These are phyloP conservation scores for Diplogelasinospora grovesii DNA, from an alignment of 495 filamentous ascomycete species.

Conservation along the genomic window DNA sequence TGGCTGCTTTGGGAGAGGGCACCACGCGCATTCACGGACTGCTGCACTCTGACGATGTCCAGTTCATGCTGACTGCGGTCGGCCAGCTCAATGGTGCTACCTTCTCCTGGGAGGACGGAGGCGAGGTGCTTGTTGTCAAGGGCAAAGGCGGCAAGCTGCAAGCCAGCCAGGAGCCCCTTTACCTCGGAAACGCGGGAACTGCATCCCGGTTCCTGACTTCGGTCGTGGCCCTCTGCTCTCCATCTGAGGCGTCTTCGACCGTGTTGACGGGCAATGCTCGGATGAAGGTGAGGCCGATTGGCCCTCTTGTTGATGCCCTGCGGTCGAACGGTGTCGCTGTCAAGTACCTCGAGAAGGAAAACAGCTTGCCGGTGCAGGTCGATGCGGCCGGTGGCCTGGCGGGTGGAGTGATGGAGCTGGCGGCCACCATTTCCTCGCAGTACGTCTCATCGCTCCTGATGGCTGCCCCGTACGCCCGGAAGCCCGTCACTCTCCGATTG, in stretches of 20 bases:
- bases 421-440: slow-evolving; percentile 92
- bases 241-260: slow-evolving; percentile 55
- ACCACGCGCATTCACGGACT: slow-evolving; percentile 84
- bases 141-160: slow-evolving; percentile 81
- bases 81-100: slow-evolving; percentile 77
- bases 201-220: slow-evolving; percentile 93
- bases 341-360: slow-evolving; percentile 72
- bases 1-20: slow-evolving; percentile 86
- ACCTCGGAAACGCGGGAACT: slow-evolving; percentile 94
- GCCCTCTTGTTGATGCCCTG: slow-evolving; percentile 87
- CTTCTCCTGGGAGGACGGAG: slow-evolving; percentile 91
- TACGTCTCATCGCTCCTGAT: slow-evolving; percentile 95
- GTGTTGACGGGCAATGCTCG: slow-evolving; percentile 88
- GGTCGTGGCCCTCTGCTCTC: slow-evolving; percentile 75
- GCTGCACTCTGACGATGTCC: slow-evolving; percentile 92
- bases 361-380: slow-evolving; percentile 78
- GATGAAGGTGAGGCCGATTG: slow-evolving; percentile 95
- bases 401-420: slow-evolving; percentile 87
- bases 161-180: slow-evolving; percentile 69
- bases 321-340: slow-evolving; percentile 74
- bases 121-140: slow-evolving; percentile 79
- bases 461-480: slow-evolving; percentile 93
- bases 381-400: slow-evolving; percentile 76
- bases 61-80: slow-evolving; percentile 91
- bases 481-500: slow-evolving; percentile 81